Evolutionary conservation across 768 basidiomycete genomes (phyloP).

Genomic region (Boletus sp.): DNA sequence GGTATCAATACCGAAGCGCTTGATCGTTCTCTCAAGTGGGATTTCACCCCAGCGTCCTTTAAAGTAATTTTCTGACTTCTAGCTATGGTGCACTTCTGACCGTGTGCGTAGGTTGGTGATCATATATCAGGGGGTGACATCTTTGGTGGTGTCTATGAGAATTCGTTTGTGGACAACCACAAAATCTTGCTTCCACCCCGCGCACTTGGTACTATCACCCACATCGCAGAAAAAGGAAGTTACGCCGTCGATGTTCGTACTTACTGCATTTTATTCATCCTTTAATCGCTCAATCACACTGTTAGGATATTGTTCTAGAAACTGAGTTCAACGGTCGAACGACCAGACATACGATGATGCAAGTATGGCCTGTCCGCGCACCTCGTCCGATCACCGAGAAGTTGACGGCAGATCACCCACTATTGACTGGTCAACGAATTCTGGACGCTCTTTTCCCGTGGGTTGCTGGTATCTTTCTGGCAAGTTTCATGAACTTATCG

Average conservation of each 20-base stretch:
- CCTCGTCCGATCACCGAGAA: constrained; percentile 96
- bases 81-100: constrained; percentile 7
- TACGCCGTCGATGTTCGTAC: constrained; percentile 81
- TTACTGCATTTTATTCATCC: background rate
- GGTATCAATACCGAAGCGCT: constrained; percentile 98
- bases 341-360: constrained; percentile 94
- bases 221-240: constrained; percentile 90
- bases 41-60: constrained; percentile 82
- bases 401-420: constrained; percentile 85
- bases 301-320: constrained; percentile 89
- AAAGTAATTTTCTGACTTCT: constrained; percentile 45
- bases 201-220: constrained; percentile 91
- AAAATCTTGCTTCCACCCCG: constrained; percentile 96
- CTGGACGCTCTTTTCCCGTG: constrained; percentile 95
- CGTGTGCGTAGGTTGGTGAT: constrained; percentile 71
- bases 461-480: constrained; percentile 27
- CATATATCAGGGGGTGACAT: constrained; percentile 97
- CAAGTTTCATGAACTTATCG: background rate
- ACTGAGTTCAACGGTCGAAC: constrained; percentile 97
- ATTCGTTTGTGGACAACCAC: constrained; percentile 93
- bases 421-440: constrained; percentile 95
- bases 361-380: constrained; percentile 98
- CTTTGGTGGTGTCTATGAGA: constrained; percentile 94
- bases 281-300: background rate
- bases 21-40: constrained; percentile 87